A percentile compares a stretch with the other conserved stretches of the same genome.
These are phyloP conservation scores for Mucuna pruriens DNA, from an alignment of 306 rosid genomes.

Conservation along the genomic window DNA sequence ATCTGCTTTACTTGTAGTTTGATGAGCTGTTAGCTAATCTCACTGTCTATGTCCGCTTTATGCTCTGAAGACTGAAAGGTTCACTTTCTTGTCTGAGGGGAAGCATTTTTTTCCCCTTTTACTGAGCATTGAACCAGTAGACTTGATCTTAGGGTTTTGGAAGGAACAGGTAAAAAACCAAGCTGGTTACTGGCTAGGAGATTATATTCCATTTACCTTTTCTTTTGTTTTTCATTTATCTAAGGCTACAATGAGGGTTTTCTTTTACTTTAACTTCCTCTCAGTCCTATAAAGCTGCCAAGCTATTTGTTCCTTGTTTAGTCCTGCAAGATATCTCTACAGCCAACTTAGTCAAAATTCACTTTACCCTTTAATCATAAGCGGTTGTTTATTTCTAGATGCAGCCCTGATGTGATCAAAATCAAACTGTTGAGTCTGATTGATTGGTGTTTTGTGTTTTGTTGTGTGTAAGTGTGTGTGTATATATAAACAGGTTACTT, in stretches of 20 bases:
- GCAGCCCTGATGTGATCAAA: conserved; percentile 44
- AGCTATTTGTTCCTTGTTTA: conserved; percentile 86
- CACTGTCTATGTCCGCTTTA: conserved; percentile 75
- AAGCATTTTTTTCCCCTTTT: conserved; percentile 47
- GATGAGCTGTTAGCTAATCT: conserved; percentile 86
- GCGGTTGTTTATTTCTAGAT: conserved; percentile 45
- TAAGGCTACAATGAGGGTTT: conserved; percentile 68
- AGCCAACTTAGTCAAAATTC: conserved; percentile 75
- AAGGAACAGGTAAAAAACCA: conserved; percentile 43
- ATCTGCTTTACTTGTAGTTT: conserved; percentile 82
- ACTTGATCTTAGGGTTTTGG: conserved; percentile 67
- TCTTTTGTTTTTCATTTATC: conserved; percentile 59
- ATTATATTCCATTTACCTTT: conserved; percentile 79
- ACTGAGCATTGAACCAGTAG: conserved; percentile 51
- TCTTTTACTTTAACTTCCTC: conserved; percentile 82
- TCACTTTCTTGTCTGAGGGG: conserved; percentile 78
- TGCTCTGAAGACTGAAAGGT: conserved; percentile 99
- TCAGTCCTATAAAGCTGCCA: conserved; percentile 86
- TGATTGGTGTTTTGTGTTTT: conserved; percentile 18
- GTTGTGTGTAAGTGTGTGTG: no score
- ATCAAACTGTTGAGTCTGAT: conserved; percentile 44
- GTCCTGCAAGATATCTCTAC: conserved; percentile 80
- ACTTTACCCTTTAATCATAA: conserved; percentile 65
- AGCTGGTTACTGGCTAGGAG: conserved; percentile 56
- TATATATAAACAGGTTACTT: conserved; percentile 35